Evolutionary conservation across 2,329 filamentous ascomycete genomes (phyloP), one percentile per base, ranked within the genome.

Genomic region (Colletotrichum melonis): DNA sequence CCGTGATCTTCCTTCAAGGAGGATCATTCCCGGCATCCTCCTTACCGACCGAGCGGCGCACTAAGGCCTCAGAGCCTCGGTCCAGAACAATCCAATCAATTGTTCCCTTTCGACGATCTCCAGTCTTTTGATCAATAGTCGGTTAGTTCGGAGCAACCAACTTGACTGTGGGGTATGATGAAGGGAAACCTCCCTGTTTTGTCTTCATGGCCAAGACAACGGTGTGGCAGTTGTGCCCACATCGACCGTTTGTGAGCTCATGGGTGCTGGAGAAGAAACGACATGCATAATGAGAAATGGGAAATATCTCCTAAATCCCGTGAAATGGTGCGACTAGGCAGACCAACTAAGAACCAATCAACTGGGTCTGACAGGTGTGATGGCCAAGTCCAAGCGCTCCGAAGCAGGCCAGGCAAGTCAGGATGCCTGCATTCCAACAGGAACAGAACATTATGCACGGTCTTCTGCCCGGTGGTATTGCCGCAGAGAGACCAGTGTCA

Each of bases 251-350:
- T 56, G 1, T 70, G 70, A 70, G 55, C 32, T 54, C 67, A 73
- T 70, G 67, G 60, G 6, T 57, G 22, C n/a, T 56, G 7, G 12
- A 57, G 24, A 70, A 70, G 67, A 62, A 66, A 70, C 56, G 26
- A 57, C 24, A 32, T 8, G 56, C 28, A 42, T 49, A 28, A 19
- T 12, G 35, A 56, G 24, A 56, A 16, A 24, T 49, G 38, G 38
- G 14, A 16, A 42, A n/a, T 49, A n/a, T n/a, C 60, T 58, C 66
- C 55, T 52, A 14, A 49, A 24, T 14, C 62, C 69, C 65, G 38
- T 24, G 12, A 35, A 24, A 69, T 72, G 54, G 59, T 69, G 66
- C 38, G 59, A 59, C 42, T 30, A 6, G 24, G n/a, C 4, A 30
- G 54, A 32, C 26, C 54, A 49, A 9, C 46, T 5, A 14, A n/a